Conservation (phyloP, 2,329 filamentous ascomycete species). For the Ophiocordyceps sinensis region DNA sequence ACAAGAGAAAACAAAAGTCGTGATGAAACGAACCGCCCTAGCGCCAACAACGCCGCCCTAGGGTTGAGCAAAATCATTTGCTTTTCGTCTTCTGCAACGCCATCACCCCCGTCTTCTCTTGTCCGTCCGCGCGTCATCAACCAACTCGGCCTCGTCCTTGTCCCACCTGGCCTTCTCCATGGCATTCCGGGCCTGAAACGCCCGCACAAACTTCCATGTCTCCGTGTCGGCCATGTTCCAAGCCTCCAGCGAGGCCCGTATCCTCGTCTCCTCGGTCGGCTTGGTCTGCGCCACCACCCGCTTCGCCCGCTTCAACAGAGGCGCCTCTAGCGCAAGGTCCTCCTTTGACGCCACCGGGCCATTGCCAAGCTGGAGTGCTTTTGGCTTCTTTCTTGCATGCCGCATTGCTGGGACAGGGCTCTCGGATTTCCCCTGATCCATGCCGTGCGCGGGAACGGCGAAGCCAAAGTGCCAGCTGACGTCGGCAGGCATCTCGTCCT, state of each 20-base stretch:
- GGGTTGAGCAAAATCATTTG: too few relatives aligned
- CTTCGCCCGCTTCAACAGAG: conserved; percentile 31
- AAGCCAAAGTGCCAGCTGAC: conserved; percentile 89
- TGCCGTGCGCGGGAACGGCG: conserved; percentile 46
- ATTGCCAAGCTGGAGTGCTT: conserved; percentile 21
- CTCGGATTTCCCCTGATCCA: conserved; percentile 21
- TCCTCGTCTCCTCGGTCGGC: conserved; percentile 25
- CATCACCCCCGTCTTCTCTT: background rate
- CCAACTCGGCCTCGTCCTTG: conserved; percentile 33
- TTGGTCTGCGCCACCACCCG: conserved; percentile 36
- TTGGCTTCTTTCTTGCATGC: conserved; percentile 4
- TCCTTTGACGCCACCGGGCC: conserved; percentile 36
- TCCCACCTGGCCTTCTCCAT: conserved; percentile 57
- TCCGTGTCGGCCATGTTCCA: conserved; percentile 63
- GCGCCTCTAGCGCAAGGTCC: conserved; percentile 38
- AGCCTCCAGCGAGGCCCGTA: conserved; percentile 44
- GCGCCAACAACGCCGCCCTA: too few relatives aligned
- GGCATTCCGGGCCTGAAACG: conserved; percentile 46
- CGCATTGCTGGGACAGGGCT: conserved; percentile 12
- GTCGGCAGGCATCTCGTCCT: conserved; percentile 47
- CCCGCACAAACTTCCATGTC: conserved; percentile 60
- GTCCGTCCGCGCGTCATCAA: background rate
- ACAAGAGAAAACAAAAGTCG: too few relatives aligned
- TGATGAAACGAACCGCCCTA: too few relatives aligned
- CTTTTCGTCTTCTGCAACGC: background rate